These are phyloP conservation scores for Umbelopsis sp. DNA, from an alignment of 192 early-diverging fungal species.

Conservation along the genomic window DNA sequence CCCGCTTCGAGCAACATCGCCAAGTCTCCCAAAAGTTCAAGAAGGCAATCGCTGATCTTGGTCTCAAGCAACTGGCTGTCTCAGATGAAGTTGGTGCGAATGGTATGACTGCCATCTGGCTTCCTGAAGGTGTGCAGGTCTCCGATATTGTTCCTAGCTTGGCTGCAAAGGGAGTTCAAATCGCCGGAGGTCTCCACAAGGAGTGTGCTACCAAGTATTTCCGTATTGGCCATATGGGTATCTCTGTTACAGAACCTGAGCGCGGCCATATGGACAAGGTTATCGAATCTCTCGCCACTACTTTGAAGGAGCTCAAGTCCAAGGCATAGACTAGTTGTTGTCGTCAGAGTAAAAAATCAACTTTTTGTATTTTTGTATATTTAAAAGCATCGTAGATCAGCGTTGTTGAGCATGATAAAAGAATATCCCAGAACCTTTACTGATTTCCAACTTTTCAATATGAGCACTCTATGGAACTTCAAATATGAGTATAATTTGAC, in stretches of 20 bases:
- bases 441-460: too few relatives aligned
- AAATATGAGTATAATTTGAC: too few relatives aligned
- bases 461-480: too few relatives aligned
- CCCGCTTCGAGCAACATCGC: constrained; percentile 77
- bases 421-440: too few relatives aligned
- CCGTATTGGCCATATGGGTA: constrained; percentile 82
- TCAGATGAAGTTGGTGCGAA: constrained; percentile 62
- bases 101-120: constrained; percentile 86
- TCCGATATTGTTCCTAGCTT: constrained; percentile 80
- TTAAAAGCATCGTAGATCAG: not conserved
- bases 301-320: constrained; percentile 61
- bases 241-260: constrained; percentile 71
- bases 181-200: constrained; percentile 90
- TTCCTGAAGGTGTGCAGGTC: constrained; percentile 78
- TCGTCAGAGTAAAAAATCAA: not conserved
- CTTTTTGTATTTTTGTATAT: constrained; percentile 16
- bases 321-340: constrained; percentile 27
- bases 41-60: constrained; percentile 64
- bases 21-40: constrained; percentile 77
- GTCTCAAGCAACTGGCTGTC: constrained; percentile 74
- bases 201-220: constrained; percentile 89
- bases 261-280: constrained; percentile 66
- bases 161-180: constrained; percentile 77
- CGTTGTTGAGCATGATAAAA: too few relatives aligned
- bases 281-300: constrained; percentile 59